These are phyloP conservation scores for Pseudozyma tsukubaensis DNA, from an alignment of 1,284 basidiomycete genomes.

Conservation along the genomic window DNA sequence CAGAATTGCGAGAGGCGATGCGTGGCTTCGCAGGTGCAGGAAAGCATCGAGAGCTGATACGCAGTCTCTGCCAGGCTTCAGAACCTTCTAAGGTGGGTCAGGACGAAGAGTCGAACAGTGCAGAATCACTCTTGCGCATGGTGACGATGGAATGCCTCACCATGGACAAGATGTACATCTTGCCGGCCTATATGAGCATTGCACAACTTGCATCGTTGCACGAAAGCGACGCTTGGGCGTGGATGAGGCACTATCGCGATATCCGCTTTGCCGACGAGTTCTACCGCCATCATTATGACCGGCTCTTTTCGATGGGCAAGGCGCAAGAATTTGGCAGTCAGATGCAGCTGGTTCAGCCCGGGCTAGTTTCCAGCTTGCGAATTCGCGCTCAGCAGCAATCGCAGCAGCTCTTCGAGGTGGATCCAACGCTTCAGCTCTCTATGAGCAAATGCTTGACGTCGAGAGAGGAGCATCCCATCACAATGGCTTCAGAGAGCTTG, in stretches of 20 bases:
- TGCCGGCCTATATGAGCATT: slow-evolving; percentile 26
- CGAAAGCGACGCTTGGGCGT: not conserved
- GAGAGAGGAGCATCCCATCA: not conserved
- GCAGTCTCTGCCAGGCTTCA: slow-evolving; percentile 36
- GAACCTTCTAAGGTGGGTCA: not conserved
- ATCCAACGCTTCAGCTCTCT: slow-evolving; percentile 3
- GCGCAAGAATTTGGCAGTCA: not conserved
- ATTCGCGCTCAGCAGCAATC: slow-evolving; percentile 15
- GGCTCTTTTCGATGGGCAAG: slow-evolving; percentile 5
- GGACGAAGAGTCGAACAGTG: not conserved
- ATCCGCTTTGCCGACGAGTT: slow-evolving; percentile 36
- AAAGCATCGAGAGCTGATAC: slow-evolving; percentile 56
- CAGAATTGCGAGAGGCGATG: slow-evolving; percentile 81
- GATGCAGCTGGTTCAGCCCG: slow-evolving; percentile 23
- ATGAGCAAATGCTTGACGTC: slow-evolving; percentile 11
- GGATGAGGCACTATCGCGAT: slow-evolving; percentile 21
- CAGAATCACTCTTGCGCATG: slow-evolving; percentile 78
- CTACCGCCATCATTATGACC: slow-evolving; percentile 13
- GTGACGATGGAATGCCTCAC: slow-evolving; percentile 86
- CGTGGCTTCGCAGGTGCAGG: slow-evolving; percentile 83
- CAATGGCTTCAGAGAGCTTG: not conserved
- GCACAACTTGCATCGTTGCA: slow-evolving; percentile 10
- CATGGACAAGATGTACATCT: slow-evolving; percentile 76
- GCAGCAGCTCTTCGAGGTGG: slow-evolving; percentile 7
- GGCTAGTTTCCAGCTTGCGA: slow-evolving; percentile 21